These are phyloP conservation scores for Solanum clarkiae DNA, from an alignment of 257 asterid species.

Conservation along the genomic window DNA sequence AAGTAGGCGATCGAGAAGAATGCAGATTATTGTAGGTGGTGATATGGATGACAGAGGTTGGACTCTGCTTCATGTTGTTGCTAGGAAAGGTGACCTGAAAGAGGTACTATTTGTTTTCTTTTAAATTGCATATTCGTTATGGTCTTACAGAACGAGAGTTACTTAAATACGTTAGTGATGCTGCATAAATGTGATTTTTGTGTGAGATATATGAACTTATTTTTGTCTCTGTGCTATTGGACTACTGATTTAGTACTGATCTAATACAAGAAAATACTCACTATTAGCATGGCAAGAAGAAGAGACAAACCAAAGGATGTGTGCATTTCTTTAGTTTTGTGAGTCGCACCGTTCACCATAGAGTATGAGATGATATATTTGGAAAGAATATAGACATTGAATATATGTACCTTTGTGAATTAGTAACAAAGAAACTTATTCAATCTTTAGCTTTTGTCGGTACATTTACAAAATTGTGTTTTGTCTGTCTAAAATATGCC, in stretches of 20 bases:
- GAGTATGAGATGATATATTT: no score
- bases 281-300: not conserved
- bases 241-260: not conserved
- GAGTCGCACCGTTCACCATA: no score
- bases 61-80: constrained; percentile 69
- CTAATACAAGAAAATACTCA: not conserved
- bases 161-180: no score
- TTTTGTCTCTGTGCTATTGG: not conserved
- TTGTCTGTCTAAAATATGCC: no score
- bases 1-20: constrained; percentile 26
- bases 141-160: no score
- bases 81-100: constrained; percentile 69
- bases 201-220: not conserved
- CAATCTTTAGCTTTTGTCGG: no score
- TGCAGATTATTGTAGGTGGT: constrained; percentile 22
- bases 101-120: constrained; percentile 31
- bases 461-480: no score
- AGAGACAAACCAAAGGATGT: not conserved
- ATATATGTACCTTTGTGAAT: no score
- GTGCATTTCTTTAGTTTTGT: not conserved
- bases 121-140: not conserved
- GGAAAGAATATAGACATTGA: no score
- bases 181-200: not conserved
- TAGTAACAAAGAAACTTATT: no score
- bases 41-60: constrained; percentile 92